A percentile compares a stretch with the other conserved stretches of the same genome.
phyloP scores from a whole-genome alignment of 2,329 filamentous ascomycete genomes.

The Penicillium sp. region DNA sequence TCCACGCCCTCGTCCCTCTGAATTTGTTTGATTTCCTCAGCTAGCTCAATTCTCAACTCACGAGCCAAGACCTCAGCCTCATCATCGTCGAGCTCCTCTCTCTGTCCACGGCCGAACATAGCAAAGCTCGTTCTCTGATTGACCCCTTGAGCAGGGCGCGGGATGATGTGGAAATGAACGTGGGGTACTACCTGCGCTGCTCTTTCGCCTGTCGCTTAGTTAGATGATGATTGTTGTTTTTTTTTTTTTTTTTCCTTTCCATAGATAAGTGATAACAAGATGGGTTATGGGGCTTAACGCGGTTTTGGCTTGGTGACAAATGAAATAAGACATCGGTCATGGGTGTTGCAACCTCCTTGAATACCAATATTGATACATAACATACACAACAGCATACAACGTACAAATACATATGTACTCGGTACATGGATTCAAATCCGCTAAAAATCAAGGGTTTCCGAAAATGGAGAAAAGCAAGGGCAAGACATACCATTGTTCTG shows the following conservation, averaged over 20 bases:
- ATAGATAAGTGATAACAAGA: not conserved
- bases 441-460: not conserved
- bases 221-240: not conserved
- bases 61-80: slow-evolving; percentile 40
- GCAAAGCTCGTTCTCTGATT: slow-evolving; percentile 35
- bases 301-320: not conserved
- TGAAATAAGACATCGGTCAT: not conserved
- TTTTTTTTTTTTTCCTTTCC: too few species aligned
- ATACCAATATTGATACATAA: not conserved
- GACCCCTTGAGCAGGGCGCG: slow-evolving; percentile 57
- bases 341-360: slow-evolving; percentile 1
- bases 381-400: not conserved
- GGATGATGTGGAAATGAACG: slow-evolving; percentile 93
- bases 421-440: not conserved
- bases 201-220: slow-evolving; percentile 56
- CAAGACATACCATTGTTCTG: slow-evolving; percentile 73
- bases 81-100: slow-evolving; percentile 48
- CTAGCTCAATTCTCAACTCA: slow-evolving; percentile 38
- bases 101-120: slow-evolving; percentile 48
- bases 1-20: slow-evolving; percentile 37
- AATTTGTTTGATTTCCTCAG: slow-evolving; percentile 36
- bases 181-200: slow-evolving; percentile 92
- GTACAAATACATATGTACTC: not conserved
- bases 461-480: slow-evolving; percentile 1
- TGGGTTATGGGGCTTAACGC: not conserved